Evolutionary conservation across 805 yeast species (phyloP), one percentile per base, ranked within the genome.

Genomic region (Wickerhamomyces ciferrii): DNA sequence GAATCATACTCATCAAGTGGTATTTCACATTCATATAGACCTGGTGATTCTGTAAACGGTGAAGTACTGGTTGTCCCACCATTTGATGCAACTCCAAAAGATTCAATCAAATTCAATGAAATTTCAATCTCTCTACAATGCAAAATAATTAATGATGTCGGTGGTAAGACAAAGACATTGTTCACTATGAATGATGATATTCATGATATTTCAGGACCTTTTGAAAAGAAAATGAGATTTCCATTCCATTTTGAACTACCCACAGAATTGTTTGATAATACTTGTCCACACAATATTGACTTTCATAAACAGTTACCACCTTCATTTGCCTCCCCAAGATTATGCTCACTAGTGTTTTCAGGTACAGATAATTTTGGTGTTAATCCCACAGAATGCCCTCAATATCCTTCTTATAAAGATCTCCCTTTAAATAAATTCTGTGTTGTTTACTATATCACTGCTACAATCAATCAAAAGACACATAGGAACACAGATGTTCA

Each of bases 61-160:
- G 46, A 43, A 24, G 39, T 37, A 5, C 9, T 54, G 5, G 21
- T 43, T 4, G 43, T 53, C n/a, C 45, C 44, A 38, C 43, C 46
- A 34, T 44, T 46, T 14, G 40, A 39, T 29, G 43, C 9, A 3
- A 7, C 43, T 34, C 31, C 19, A 29, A 43, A 45, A 21, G 42
- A 44, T 5, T 56, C 49, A 42, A 23, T 56, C 17, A 48, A 43
- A 43, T 56, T 54, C 52, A 54, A 54, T 34, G 53, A 50, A 32
- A 38, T 56, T 17, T 53, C 53, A 43, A 54, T 56, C 42, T 45
- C 35, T 31, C 48, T 56, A 17, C 46, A 53, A 21, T 37, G 39
- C 21, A 10, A 37, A 21, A 4, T 37, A 9, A 20, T 37, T 2
- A 19, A 37, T 17, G 5, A 37, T 3, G 17, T 21, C 5, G 39